These are phyloP conservation scores for Gamsiella multidivaricata DNA, from an alignment of 192 early-diverging fungal species.

Conservation along the genomic window DNA sequence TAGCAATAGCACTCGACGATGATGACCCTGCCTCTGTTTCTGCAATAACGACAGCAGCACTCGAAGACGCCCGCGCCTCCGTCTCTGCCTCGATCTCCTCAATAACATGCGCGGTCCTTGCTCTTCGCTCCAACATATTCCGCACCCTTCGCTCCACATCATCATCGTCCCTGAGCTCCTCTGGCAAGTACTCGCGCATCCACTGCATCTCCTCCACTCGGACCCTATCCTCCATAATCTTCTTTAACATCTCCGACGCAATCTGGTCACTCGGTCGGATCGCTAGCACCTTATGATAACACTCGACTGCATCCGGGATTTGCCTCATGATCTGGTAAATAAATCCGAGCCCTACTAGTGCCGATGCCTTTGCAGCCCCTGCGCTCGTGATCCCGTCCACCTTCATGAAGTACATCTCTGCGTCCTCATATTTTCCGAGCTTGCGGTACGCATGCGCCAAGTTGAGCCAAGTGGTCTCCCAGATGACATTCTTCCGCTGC, in stretches of 20 bases:
- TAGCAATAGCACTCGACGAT: no score
- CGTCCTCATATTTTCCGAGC: slow-evolving; percentile 50
- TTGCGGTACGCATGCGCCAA: slow-evolving; percentile 73
- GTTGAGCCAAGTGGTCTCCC: slow-evolving; percentile 75
- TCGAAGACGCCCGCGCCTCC: background rate
- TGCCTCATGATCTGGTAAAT: slow-evolving; percentile 68
- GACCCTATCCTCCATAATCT: slow-evolving; percentile 54
- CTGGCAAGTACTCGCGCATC: slow-evolving; percentile 30
- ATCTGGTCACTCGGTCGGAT: slow-evolving; percentile 52
- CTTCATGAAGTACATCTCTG: slow-evolving; percentile 31
- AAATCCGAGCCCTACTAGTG: slow-evolving; percentile 62
- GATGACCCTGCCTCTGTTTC: no score
- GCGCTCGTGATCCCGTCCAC: slow-evolving; percentile 20
- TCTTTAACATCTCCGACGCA: slow-evolving; percentile 53
- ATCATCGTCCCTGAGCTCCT: slow-evolving; percentile 20
- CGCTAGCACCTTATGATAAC: slow-evolving; percentile 64
- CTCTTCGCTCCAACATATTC: background rate
- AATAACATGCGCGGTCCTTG: background rate
- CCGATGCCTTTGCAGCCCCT: slow-evolving; percentile 51
- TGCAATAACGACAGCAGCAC: no score
- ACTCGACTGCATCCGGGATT: slow-evolving; percentile 61
- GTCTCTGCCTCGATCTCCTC: background rate
- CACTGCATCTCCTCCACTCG: slow-evolving; percentile 24
- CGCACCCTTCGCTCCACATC: slow-evolving; percentile 1
- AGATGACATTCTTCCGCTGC: slow-evolving; percentile 60